These are phyloP conservation scores for Exophiala phaeomuriformis DNA, from an alignment of 2,329 filamentous ascomycete species.

Conservation along the genomic window DNA sequence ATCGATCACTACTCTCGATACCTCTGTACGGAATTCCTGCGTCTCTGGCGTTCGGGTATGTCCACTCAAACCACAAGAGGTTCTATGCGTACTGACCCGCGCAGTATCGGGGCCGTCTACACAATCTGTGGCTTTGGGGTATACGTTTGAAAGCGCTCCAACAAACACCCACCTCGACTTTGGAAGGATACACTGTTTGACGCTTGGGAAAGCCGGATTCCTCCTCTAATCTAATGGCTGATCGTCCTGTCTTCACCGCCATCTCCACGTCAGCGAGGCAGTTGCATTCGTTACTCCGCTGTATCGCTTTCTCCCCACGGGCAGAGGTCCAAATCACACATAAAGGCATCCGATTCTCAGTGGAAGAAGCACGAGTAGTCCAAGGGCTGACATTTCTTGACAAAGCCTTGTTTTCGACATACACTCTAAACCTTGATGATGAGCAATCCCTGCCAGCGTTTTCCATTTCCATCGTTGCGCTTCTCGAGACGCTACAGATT, in stretches of 20 bases:
- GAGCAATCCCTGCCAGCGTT: conserved; percentile 57
- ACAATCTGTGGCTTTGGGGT: conserved; percentile 99
- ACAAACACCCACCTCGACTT: neutral
- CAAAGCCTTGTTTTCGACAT: conserved; percentile 80
- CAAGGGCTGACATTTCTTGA: conserved; percentile 86
- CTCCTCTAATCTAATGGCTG: conserved; percentile 17
- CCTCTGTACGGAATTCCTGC: conserved; percentile 75
- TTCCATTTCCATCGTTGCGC: conserved; percentile 74
- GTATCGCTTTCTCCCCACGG: conserved; percentile 54
- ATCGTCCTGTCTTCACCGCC: conserved; percentile 50
- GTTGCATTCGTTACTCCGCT: conserved; percentile 53
- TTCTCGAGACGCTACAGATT: conserved; percentile 91
- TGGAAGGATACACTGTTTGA: neutral
- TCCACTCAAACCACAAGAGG: conserved; percentile 8
- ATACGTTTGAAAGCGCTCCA: conserved; percentile 63
- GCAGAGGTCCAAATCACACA: conserved; percentile 67
- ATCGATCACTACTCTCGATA: conserved; percentile 72
- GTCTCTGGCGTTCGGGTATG: conserved; percentile 83
- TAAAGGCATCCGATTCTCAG: conserved; percentile 78
- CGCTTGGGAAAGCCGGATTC: no score
- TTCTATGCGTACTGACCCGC: conserved; percentile 5
- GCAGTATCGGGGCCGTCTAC: conserved; percentile 85
- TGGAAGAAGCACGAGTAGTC: conserved; percentile 82
- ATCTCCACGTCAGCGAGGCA: conserved; percentile 57
- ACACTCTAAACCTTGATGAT: conserved; percentile 55